A percentile compares a stretch with the other conserved stretches of the same genome.
Evolutionary conservation across 176 grass and related monocot genomes (phyloP).

Genomic region (Saccharum spontaneum): DNA sequence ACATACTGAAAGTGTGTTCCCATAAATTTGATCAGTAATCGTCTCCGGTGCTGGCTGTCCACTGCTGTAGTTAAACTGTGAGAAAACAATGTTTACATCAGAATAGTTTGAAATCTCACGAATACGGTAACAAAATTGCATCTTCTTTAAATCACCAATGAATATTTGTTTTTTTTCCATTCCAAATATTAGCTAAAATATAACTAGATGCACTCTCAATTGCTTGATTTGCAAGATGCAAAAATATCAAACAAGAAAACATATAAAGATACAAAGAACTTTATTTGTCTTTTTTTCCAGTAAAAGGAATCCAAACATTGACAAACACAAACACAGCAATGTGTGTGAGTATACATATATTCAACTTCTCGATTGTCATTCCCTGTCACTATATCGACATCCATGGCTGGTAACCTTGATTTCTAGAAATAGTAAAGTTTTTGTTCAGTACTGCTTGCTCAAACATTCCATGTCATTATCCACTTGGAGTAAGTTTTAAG

Average conservation of each 20-base stretch:
- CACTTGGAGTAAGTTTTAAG: not conserved
- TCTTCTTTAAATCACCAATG: not conserved
- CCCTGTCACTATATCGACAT: not conserved
- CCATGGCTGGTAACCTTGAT: not conserved
- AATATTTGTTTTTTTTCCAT: not conserved
- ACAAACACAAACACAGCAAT: conserved; percentile 3
- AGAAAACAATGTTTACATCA: conserved; percentile 18
- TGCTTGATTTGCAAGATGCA: not conserved
- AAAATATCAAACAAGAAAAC: not conserved
- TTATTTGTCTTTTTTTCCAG: not conserved
- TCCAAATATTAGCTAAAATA: conserved; percentile 21
- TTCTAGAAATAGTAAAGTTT: not conserved
- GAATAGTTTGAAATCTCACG: not conserved
- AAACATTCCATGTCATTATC: not conserved
- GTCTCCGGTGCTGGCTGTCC: conserved; percentile 87
- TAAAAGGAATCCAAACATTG: not conserved
- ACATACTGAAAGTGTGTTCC: conserved; percentile 83
- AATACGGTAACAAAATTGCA: not conserved
- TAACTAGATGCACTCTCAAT: not conserved
- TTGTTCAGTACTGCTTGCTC: not conserved
- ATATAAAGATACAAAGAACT: not conserved
- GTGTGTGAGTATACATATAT: not conserved
- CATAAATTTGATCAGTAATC: conserved; percentile 86
- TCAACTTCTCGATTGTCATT: not conserved
- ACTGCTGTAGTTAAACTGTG: conserved; percentile 91